Evolutionary conservation across 371 early-diverging fungal genomes (phyloP).

Genomic region (Batkoa obscura): DNA sequence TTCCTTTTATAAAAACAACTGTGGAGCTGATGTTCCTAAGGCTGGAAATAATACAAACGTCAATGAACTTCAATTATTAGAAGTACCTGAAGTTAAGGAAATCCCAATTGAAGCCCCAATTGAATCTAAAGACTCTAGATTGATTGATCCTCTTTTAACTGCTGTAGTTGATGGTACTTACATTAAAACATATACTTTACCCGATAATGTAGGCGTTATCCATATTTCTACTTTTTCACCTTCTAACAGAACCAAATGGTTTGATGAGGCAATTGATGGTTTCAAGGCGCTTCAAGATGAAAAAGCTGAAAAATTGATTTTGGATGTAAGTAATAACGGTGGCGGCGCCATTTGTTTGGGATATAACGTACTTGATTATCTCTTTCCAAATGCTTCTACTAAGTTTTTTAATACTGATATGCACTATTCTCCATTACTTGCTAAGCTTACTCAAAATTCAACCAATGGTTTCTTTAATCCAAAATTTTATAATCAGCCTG

Average conservation of each 20-base stretch:
- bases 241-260: background rate
- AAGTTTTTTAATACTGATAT: background rate
- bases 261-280: background rate
- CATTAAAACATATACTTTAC: background rate
- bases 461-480: background rate
- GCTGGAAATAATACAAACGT: no score
- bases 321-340: constrained; percentile 1
- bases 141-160: background rate
- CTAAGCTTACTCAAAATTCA: background rate
- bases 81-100: no score
- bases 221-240: background rate
- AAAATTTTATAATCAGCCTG: background rate
- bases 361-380: background rate
- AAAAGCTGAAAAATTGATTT: background rate
- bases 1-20: background rate
- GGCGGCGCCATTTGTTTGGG: constrained; percentile 1
- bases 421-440: background rate
- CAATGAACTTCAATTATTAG: no score
- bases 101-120: no score
- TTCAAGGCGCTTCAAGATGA: background rate
- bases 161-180: background rate
- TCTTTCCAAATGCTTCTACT: background rate
- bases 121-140: no score
- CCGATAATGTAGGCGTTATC: background rate
- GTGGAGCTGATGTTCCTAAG: no score